These are phyloP conservation scores for Karstenula rhodostoma DNA, from an alignment of 2,329 filamentous ascomycete genomes.

Conservation along the genomic window DNA sequence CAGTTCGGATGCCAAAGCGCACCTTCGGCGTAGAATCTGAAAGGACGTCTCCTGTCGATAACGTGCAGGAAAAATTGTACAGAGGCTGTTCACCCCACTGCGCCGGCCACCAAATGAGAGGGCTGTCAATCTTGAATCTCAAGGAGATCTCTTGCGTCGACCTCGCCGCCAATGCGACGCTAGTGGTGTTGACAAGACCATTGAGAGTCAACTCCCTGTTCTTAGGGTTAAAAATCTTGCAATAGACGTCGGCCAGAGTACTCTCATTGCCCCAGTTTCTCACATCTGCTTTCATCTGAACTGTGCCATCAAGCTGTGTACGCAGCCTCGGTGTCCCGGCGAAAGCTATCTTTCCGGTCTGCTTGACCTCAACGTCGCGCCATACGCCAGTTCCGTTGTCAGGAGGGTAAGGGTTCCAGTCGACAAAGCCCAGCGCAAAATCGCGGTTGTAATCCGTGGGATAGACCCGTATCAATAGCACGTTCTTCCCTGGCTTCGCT, in stretches of 20 bases:
- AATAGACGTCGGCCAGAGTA: conserved; percentile 24
- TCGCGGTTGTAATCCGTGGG: conserved; percentile 68
- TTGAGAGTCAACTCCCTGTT: conserved; percentile 19
- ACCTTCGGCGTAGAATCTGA: conserved; percentile 48
- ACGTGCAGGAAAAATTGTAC: conserved; percentile 52
- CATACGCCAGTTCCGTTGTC: conserved; percentile 72
- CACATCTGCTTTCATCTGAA: conserved; percentile 34
- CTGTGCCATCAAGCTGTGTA: conserved; percentile 27
- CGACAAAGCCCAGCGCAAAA: conserved; percentile 66
- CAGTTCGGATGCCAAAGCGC: conserved; percentile 63
- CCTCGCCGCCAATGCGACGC: conserved; percentile 18
- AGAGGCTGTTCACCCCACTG: conserved; percentile 66
- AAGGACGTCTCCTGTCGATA: conserved; percentile 27
- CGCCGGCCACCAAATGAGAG: conserved; percentile 69
- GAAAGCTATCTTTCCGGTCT: conserved; percentile 57
- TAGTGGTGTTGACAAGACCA: conserved; percentile 7
- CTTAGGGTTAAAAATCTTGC: conserved; percentile 21
- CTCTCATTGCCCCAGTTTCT: conserved; percentile 26
- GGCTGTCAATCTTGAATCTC: conserved; percentile 50
- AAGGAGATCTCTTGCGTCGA: conserved; percentile 53
- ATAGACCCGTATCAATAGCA: conserved; percentile 62
- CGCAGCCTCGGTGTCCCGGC: conserved; percentile 46
- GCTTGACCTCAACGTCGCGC: conserved; percentile 64
- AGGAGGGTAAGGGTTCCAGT: conserved; percentile 69
- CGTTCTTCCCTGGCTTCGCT: conserved; percentile 55